Conservation (phyloP, 495 filamentous ascomycete genomes). For the Lepidopterella palustris region DNA sequence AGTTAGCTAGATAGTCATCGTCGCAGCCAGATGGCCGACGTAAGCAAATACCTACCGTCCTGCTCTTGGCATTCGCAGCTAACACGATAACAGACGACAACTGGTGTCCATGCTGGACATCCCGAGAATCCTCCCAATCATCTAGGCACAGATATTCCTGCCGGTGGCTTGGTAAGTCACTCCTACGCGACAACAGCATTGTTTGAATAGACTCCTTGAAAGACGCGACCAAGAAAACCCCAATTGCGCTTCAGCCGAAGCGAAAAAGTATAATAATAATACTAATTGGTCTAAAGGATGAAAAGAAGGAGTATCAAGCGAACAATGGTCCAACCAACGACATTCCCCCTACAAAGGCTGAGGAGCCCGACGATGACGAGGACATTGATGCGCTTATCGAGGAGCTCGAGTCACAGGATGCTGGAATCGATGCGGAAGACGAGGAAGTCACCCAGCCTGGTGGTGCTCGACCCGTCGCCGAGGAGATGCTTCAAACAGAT, state of each 20-base stretch:
- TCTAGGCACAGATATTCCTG: conserved; percentile 25
- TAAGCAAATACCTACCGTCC: neutral
- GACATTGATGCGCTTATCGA: conserved; percentile 77
- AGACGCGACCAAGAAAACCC: no score
- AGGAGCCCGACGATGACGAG: conserved; percentile 61
- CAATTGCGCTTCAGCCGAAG: no score
- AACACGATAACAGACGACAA: conserved; percentile 9
- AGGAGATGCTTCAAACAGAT: conserved; percentile 66
- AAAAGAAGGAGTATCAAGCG: conserved; percentile 30
- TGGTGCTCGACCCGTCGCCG: conserved; percentile 49
- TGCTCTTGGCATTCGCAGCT: neutral
- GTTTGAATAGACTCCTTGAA: no score
- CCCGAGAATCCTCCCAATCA: conserved; percentile 25
- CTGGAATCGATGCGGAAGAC: conserved; percentile 49
- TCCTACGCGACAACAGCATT: no score
- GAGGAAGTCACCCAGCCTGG: conserved; percentile 48
- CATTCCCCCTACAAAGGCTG: conserved; percentile 32
- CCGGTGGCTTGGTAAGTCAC: conserved; percentile 20
- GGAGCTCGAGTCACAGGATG: conserved; percentile 73
- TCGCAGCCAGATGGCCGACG: conserved; percentile 1
- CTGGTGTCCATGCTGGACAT: conserved; percentile 10
- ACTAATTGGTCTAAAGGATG: no score
- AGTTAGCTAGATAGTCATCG: neutral
- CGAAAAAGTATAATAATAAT: no score
- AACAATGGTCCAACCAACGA: neutral